Conservation (phyloP, 805 yeast species). For the Starmerella vaccinii region DNA sequence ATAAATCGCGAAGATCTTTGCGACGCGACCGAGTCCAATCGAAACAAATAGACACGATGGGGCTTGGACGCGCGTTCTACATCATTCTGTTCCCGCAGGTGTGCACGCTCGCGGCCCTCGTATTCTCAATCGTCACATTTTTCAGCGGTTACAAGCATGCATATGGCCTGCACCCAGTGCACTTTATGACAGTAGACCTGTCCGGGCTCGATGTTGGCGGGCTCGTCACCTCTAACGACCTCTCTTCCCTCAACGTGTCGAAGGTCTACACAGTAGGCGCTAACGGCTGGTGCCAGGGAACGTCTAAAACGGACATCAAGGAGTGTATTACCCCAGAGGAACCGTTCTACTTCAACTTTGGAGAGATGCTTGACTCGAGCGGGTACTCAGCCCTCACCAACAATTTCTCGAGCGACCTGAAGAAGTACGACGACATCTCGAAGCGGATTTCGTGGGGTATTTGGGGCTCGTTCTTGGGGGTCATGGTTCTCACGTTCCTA, state of each 20-base stretch:
- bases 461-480: slow-evolving; percentile 44
- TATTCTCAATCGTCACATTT: slow-evolving; percentile 41
- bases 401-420: slow-evolving; percentile 44
- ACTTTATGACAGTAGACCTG: slow-evolving; percentile 41
- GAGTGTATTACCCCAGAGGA: slow-evolving; percentile 46
- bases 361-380: slow-evolving; percentile 28
- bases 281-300: slow-evolving; percentile 55
- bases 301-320: slow-evolving; percentile 23
- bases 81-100: slow-evolving; percentile 30
- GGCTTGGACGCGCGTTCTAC: slow-evolving; percentile 26
- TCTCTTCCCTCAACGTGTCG: slow-evolving; percentile 32
- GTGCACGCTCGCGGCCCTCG: slow-evolving; percentile 35
- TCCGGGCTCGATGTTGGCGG: slow-evolving; percentile 28
- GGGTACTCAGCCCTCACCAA: slow-evolving; percentile 24
- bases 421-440: slow-evolving; percentile 38
- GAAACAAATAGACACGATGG: slow-evolving; percentile 4
- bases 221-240: background rate
- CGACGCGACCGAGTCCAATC: background rate
- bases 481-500: slow-evolving; percentile 38
- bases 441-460: slow-evolving; percentile 46
- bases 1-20: background rate
- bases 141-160: slow-evolving; percentile 42
- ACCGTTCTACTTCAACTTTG: slow-evolving; percentile 50
- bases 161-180: slow-evolving; percentile 38
- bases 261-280: slow-evolving; percentile 46